Percentiles rank a stretch among this genome's conserved stretches.
Evolutionary conservation across 75 land plant species (phyloP).

Genomic region (Pseudotsuga menziesii): DNA sequence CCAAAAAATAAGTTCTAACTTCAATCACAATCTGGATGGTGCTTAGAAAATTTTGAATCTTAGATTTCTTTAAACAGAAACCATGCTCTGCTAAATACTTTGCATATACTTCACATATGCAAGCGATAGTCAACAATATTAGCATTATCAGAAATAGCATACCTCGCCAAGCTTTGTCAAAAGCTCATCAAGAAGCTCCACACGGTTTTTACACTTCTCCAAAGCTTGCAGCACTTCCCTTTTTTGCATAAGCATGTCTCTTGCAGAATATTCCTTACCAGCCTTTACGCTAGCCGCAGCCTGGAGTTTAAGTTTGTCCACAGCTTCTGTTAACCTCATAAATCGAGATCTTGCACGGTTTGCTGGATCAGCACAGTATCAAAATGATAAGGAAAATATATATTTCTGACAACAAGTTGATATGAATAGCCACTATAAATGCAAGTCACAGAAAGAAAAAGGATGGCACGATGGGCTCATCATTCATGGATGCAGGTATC

Average conservation of each 20-base stretch:
- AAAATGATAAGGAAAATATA: not conserved
- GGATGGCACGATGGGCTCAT: not conserved
- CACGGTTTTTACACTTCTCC: constrained; percentile 64
- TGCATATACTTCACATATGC: not conserved
- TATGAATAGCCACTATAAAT: not conserved
- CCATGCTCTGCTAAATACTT: not conserved
- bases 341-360: constrained; percentile 71
- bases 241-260: constrained; percentile 71
- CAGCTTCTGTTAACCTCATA: constrained; percentile 74
- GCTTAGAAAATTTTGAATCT: not conserved
- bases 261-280: constrained; percentile 74
- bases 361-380: constrained; percentile 40
- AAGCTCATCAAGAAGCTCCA: constrained; percentile 73
- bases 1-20: not conserved
- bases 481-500: not conserved
- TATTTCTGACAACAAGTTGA: not conserved
- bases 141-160: not conserved
- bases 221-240: constrained; percentile 81
- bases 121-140: not conserved
- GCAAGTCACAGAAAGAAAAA: not conserved
- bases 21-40: not conserved
- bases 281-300: constrained; percentile 51
- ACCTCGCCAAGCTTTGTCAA: constrained; percentile 74
- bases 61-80: not conserved
- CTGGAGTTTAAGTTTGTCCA: constrained; percentile 63